Conservation (phyloP, 306 rosid genomes). For the Quercus cerris region DNA sequence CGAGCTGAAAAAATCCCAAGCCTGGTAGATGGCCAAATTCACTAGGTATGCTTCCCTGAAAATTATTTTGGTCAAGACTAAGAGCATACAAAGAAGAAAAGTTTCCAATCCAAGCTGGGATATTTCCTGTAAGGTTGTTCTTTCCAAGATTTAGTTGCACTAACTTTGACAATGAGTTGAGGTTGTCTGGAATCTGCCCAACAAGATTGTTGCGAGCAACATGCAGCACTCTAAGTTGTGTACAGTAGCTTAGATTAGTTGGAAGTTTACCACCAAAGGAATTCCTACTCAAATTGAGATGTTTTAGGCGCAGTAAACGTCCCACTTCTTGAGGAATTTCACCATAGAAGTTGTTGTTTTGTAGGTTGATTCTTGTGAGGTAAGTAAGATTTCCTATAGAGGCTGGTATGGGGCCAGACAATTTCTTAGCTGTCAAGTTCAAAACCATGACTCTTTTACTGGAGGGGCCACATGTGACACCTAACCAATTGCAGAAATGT, state of each 20-base stretch:
- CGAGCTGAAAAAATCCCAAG: conserved; percentile 8
- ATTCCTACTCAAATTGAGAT: conserved; percentile 22
- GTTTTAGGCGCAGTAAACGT: background rate
- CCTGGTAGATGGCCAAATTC: conserved; percentile 28
- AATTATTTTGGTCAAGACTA: conserved; percentile 17
- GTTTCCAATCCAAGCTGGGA: conserved; percentile 45
- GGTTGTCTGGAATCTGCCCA: conserved; percentile 22
- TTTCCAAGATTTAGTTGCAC: background rate
- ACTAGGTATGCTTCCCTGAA: conserved; percentile 38
- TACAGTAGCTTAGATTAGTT: conserved; percentile 20
- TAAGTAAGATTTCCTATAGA: conserved; percentile 39
- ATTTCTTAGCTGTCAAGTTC: conserved; percentile 9
- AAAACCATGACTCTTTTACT: conserved; percentile 19
- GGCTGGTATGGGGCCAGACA: conserved; percentile 27
- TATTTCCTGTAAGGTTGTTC: conserved; percentile 29
- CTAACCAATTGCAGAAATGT: conserved; percentile 33
- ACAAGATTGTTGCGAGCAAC: background rate
- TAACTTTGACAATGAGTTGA: conserved; percentile 15
- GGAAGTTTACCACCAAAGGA: conserved; percentile 28
- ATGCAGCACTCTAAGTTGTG: background rate
- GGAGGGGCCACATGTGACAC: conserved; percentile 28
- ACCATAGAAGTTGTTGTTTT: conserved; percentile 21
- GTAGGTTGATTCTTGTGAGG: conserved; percentile 25
- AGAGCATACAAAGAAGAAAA: conserved; percentile 30
- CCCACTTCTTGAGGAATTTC: conserved; percentile 38